These are phyloP conservation scores for Solanum aculeatissimum DNA, from an alignment of 305 asterid genomes.

Conservation along the genomic window DNA sequence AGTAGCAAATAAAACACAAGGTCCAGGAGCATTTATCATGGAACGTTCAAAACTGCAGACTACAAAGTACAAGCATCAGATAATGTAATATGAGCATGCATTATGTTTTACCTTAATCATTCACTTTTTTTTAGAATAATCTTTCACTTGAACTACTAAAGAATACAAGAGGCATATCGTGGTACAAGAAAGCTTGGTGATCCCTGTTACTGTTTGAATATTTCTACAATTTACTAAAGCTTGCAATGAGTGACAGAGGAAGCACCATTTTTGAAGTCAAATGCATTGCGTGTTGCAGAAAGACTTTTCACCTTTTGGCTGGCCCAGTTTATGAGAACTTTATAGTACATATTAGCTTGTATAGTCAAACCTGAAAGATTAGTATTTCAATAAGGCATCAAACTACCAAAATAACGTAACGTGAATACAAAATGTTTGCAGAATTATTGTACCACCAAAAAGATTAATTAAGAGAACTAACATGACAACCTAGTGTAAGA, in stretches of 20 bases:
- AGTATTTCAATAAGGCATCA: neutral
- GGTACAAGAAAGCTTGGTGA: neutral
- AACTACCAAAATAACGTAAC: neutral
- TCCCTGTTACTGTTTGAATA: neutral
- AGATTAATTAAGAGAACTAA: neutral
- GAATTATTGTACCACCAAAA: neutral
- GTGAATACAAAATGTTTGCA: neutral
- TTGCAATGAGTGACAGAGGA: conserved; percentile 1
- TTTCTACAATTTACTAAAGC: neutral
- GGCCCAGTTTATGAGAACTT: conserved; percentile 81
- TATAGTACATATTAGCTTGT: conserved; percentile 81
- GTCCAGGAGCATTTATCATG: conserved; percentile 73
- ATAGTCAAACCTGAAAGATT: conserved; percentile 67
- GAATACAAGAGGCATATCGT: neutral
- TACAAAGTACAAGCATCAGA: conserved; percentile 23
- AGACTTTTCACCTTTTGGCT: conserved; percentile 95
- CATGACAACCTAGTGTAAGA: neutral
- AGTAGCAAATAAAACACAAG: conserved; percentile 92
- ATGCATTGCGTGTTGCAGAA: conserved; percentile 67
- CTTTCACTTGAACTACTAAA: neutral
- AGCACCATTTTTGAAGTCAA: conserved; percentile 78
- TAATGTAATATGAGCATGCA: neutral
- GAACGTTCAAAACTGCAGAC: conserved; percentile 77
- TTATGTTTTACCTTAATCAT: neutral
- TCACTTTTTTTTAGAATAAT: neutral